Conservation (phyloP, 805 yeast genomes). For the Lipomyces spencermartinsiae region DNA sequence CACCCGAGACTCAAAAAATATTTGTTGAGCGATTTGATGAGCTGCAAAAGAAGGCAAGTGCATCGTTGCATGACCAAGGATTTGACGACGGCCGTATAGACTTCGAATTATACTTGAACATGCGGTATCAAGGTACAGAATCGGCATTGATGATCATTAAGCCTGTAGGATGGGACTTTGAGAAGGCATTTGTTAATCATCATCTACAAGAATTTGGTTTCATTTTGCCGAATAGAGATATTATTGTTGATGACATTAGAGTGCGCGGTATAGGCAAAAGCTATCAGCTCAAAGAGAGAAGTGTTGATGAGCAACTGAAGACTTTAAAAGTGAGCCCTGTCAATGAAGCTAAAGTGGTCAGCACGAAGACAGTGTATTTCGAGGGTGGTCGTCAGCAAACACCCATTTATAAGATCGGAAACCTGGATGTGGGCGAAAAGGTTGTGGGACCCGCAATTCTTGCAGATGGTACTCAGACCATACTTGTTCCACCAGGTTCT, state of each 20-base stretch:
- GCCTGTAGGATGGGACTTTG: conserved; percentile 48
- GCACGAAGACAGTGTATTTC: conserved; percentile 62
- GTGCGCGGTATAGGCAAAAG: conserved; percentile 76
- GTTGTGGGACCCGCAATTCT: conserved; percentile 76
- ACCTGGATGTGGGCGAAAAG: conserved; percentile 58
- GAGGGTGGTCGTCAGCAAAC: conserved; percentile 55
- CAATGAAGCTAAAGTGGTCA: conserved; percentile 21
- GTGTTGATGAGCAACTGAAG: conserved; percentile 61
- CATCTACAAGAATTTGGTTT: conserved; percentile 81
- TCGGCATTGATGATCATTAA: conserved; percentile 74
- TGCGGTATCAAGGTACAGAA: conserved; percentile 90
- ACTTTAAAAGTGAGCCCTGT: conserved; percentile 41
- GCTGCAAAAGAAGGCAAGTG: conserved; percentile 53
- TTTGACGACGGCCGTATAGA: conserved; percentile 53
- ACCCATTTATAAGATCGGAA: conserved; percentile 62
- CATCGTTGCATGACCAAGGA: conserved; percentile 59
- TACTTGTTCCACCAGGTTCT: conserved; percentile 69
- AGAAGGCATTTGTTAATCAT: conserved; percentile 55
- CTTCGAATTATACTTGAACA: conserved; percentile 71
- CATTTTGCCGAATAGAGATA: conserved; percentile 57
- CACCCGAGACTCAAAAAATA: conserved; percentile 42
- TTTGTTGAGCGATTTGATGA: conserved; percentile 56
- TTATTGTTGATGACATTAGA: conserved; percentile 74
- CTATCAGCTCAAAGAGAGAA: conserved; percentile 49
- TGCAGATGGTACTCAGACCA: conserved; percentile 82